These are phyloP conservation scores for Pseudocercospora cruenta DNA, from an alignment of 2,329 filamentous ascomycete genomes.

Conservation along the genomic window DNA sequence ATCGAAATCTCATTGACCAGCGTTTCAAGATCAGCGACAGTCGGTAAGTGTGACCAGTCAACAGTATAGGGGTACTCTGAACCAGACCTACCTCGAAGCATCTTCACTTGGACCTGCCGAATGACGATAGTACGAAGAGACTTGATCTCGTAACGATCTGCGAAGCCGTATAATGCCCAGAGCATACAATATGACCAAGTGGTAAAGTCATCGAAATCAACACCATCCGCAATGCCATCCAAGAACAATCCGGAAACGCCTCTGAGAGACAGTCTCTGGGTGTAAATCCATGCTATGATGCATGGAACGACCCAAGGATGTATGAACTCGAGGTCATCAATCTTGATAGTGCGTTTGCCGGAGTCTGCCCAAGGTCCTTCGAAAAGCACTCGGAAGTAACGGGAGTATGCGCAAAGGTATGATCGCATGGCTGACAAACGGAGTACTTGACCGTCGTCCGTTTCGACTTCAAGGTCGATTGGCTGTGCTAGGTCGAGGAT, in stretches of 20 bases:
- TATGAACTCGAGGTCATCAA: background rate
- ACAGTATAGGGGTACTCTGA: no score
- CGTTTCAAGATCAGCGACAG: no score
- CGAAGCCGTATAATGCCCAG: background rate
- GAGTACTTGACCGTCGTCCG: background rate
- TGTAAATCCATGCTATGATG: background rate
- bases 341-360: background rate
- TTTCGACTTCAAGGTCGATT: background rate
- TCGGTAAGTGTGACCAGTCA: no score
- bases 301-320: background rate
- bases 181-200: background rate
- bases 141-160: background rate
- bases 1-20: no score
- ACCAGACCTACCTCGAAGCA: background rate
- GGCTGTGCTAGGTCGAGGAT: background rate
- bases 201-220: background rate
- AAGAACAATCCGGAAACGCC: background rate
- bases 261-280: background rate
- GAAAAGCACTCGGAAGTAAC: background rate
- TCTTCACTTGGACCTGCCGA: background rate
- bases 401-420: background rate
- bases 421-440: background rate
- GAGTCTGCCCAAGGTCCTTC: background rate
- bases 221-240: background rate
- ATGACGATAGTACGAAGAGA: background rate